Percentiles rank a stretch among this genome's conserved stretches.
Evolutionary conservation across 768 basidiomycete genomes (phyloP).

Genomic region (Dendrothele bispora): DNA sequence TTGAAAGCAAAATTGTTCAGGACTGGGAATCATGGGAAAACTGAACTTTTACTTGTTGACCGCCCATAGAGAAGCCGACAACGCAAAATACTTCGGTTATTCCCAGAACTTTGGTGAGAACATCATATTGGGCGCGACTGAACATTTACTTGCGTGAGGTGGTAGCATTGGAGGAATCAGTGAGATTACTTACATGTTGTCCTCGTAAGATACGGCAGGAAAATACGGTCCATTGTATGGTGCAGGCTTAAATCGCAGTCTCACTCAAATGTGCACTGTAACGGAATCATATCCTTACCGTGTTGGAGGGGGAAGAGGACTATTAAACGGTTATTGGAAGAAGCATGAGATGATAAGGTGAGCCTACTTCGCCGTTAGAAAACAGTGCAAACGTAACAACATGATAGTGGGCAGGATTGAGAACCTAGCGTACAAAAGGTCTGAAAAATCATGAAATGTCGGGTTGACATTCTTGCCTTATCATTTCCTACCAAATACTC

Average conservation of each 20-base stretch:
- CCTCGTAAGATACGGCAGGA: conserved; percentile 54
- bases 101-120: conserved; percentile 47
- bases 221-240: conserved; percentile 63
- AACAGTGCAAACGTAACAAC: conserved; percentile 58
- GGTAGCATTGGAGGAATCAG: too few species aligned
- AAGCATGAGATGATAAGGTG: neutral
- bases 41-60: conserved; percentile 39
- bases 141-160: neutral
- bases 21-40: neutral
- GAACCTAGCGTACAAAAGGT: conserved; percentile 28
- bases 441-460: too few species aligned
- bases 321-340: conserved; percentile 17
- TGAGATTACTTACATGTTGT: conserved; percentile 56
- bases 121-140: conserved; percentile 55
- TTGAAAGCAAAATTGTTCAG: neutral
- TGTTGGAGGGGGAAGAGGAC: conserved; percentile 66
- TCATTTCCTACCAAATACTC: conserved; percentile 47
- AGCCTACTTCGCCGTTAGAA: conserved; percentile 55
- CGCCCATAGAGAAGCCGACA: conserved; percentile 63
- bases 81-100: conserved; percentile 45
- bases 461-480: conserved; percentile 36
- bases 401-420: conserved; percentile 53
- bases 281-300: conserved; percentile 30
- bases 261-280: neutral
- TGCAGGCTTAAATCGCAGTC: conserved; percentile 36